These are phyloP conservation scores for Somion occarium DNA, from an alignment of 1,284 basidiomycete genomes.

Conservation along the genomic window DNA sequence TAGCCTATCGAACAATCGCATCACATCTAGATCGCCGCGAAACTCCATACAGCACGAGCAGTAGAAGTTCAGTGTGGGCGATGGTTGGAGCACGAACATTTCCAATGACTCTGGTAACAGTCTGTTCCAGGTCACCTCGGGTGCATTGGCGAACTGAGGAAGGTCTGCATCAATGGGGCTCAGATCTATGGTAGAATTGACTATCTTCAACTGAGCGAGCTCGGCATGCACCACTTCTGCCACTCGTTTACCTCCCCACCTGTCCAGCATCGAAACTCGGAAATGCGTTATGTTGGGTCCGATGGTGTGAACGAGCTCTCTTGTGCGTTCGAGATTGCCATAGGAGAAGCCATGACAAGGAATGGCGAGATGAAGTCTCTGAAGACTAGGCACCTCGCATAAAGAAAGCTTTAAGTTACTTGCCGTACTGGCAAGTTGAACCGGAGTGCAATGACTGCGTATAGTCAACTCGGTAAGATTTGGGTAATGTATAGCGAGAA, in stretches of 20 bases:
- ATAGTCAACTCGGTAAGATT: constrained; percentile 23
- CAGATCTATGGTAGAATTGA: constrained; percentile 14
- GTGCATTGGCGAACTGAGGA: constrained; percentile 9
- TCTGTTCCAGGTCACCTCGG: constrained; percentile 21
- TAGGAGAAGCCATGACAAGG: constrained; percentile 17
- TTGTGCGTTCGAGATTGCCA: constrained; percentile 17
- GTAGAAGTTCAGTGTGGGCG: constrained; percentile 21
- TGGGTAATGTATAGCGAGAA: constrained; percentile 18
- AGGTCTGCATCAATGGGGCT: constrained; percentile 8
- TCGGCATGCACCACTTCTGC: constrained; percentile 24
- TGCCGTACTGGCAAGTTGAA: constrained; percentile 8
- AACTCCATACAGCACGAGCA: constrained; percentile 27
- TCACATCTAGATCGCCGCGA: constrained; percentile 22
- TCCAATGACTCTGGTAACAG: constrained; percentile 18
- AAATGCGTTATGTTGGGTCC: constrained; percentile 22
- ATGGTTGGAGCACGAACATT: constrained; percentile 22
- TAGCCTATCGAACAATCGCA: constrained; percentile 22
- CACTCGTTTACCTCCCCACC: constrained; percentile 19
- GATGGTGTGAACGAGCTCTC: constrained; percentile 16
- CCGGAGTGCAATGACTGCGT: constrained; percentile 21
- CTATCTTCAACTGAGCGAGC: constrained; percentile 20
- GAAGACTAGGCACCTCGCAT: constrained; percentile 13
- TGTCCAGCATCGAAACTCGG: constrained; percentile 26
- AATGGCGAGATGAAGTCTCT: constrained; percentile 24
- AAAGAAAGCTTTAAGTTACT: background rate